Base-by-base conservation (phyloP, 441 rosid genomes). In the Syzygium malaccense region DNA sequence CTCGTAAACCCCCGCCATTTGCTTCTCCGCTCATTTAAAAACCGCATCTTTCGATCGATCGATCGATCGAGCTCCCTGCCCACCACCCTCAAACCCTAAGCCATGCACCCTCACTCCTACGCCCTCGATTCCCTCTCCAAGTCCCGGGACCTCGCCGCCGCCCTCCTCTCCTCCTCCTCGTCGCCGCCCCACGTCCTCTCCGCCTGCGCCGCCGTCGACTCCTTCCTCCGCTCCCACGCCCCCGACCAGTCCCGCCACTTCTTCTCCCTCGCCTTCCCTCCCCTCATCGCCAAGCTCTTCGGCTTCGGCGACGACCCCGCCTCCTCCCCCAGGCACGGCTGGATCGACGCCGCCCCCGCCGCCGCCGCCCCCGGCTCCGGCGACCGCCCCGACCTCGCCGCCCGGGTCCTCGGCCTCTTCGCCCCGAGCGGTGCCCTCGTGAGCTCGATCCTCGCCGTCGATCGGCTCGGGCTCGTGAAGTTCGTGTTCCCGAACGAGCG, bases 191-290 rank as follows among this genome's bases (percentile, higher is more conserved):
- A 93, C 89, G 95, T 97, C 91, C 84, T 94, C 91, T 91, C 97
- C 87, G 93, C 93, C 86, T 95, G 96, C 91, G 89, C 93, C 89
- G 92, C 96, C 91, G 89, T 94, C 88, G 94, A 93, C 79, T 90
- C 95, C 87, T 96, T 95, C 92, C 91, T 95, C 6, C 95, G 90
- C 90, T 94, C 96, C 14, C 94, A 92, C 88, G 86, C 95, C 26
- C 95, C 98, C 84, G 98, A 96, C 89, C 97, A 96, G n/a, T 94
- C 93, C 87, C 98, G 98, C 86, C 95, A 94, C 91, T 96, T 96
- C 97, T 95, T 94, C 93, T 95, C 96, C 89, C 33, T 94, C 87
- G 88, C 98, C 84, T 96, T 96, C 89, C 98, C 98, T 12, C 60
- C 93, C 62, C 91, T 96, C 90, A 94, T 96, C 91, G 93, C 94